Conservation (phyloP, 2,329 filamentous ascomycete species). For the Ophioceras dolichostomum region DNA sequence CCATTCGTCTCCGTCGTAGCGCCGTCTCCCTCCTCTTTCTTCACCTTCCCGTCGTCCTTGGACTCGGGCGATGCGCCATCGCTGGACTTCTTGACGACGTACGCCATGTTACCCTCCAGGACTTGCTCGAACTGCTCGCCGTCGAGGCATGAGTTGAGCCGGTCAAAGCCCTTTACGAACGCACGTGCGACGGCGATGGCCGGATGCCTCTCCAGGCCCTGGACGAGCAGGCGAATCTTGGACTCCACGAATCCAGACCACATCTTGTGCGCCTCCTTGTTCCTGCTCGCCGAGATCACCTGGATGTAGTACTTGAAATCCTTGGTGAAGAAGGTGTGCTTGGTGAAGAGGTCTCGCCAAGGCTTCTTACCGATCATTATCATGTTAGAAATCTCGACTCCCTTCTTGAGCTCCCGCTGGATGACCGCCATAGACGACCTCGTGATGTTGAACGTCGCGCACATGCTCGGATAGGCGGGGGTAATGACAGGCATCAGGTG, state of each 20-base stretch:
- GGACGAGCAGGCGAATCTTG: conserved; percentile 76
- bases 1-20: conserved; percentile 12
- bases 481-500: conserved; percentile 99
- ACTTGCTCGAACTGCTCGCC: conserved; percentile 39
- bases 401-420: conserved; percentile 68
- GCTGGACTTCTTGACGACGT: conserved; percentile 28
- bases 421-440: conserved; percentile 77
- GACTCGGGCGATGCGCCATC: neutral
- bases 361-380: conserved; percentile 65
- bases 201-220: conserved; percentile 66
- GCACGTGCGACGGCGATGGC: conserved; percentile 77
- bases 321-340: conserved; percentile 85
- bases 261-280: conserved; percentile 70
- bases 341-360: conserved; percentile 82
- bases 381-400: conserved; percentile 61
- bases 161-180: conserved; percentile 86
- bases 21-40: conserved; percentile 26
- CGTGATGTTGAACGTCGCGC: conserved; percentile 88
- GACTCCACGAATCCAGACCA: conserved; percentile 94
- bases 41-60: conserved; percentile 30
- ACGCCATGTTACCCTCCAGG: conserved; percentile 38
- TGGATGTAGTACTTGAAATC: conserved; percentile 95
- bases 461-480: conserved; percentile 95
- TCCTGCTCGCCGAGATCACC: conserved; percentile 70
- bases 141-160: conserved; percentile 52